These are phyloP conservation scores for Cytospora piceicola DNA, from an alignment of 2,329 filamentous ascomycete genomes.

Conservation along the genomic window DNA sequence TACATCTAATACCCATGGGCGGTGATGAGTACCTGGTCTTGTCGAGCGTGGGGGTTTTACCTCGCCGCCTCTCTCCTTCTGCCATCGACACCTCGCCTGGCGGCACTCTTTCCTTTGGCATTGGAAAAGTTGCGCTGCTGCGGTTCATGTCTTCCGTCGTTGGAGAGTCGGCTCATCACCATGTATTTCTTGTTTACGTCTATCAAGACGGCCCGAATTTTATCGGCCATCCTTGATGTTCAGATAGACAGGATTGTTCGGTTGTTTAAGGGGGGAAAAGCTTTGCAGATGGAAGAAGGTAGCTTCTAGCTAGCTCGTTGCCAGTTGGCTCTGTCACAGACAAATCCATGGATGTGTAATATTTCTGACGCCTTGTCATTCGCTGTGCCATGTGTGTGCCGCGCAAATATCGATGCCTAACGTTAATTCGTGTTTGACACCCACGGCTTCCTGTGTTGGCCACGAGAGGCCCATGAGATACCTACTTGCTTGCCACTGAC, in stretches of 20 bases:
- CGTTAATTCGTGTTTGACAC: neutral
- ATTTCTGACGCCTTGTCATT: neutral
- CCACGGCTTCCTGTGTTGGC: neutral
- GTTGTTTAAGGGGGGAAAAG: constrained; percentile 11
- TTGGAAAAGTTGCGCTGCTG: constrained; percentile 10
- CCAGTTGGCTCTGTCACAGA: constrained; percentile 25
- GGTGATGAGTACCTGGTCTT: neutral
- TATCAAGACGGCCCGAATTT: constrained; percentile 3
- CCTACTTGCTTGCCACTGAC: neutral
- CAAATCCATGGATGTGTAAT: constrained; percentile 16
- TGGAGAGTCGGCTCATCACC: neutral
- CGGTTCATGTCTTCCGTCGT: constrained; percentile 9
- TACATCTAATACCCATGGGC: constrained; percentile 19
- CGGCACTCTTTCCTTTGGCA: neutral
- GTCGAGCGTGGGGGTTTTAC: neutral
- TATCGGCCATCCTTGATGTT: constrained; percentile 13
- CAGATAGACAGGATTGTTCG: constrained; percentile 19
- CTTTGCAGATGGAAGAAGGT: constrained; percentile 15
- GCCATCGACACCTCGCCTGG: neutral
- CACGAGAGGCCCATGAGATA: neutral
- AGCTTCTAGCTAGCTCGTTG: constrained; percentile 26
- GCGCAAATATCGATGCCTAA: neutral
- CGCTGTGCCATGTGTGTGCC: neutral
- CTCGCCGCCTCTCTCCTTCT: neutral
- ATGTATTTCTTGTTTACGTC: constrained; percentile 4